Conservation (phyloP, 257 asterid genomes). For the Galeopsis tetrahit region DNA sequence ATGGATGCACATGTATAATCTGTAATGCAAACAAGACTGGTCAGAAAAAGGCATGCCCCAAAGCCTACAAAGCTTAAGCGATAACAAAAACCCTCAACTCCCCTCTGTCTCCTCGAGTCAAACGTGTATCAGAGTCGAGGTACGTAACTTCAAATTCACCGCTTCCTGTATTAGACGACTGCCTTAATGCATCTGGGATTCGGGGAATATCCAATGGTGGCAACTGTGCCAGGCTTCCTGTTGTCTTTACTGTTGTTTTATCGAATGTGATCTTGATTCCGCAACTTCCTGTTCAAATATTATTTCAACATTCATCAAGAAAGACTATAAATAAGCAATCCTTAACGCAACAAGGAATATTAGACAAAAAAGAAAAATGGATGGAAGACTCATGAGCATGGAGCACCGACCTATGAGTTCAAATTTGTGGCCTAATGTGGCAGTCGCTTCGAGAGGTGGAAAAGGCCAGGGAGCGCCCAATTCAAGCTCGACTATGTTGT, state of each 20-base stretch:
- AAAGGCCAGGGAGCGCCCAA: slow-evolving; percentile 95
- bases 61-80: slow-evolving; percentile 41
- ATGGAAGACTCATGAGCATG: neutral
- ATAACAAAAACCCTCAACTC: slow-evolving; percentile 90
- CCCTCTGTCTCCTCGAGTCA: slow-evolving; percentile 87
- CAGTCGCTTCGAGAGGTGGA: slow-evolving; percentile 79
- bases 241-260: slow-evolving; percentile 83
- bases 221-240: slow-evolving; percentile 78
- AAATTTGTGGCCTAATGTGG: slow-evolving; percentile 94
- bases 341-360: neutral
- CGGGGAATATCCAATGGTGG: slow-evolving; percentile 87
- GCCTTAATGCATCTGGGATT: slow-evolving; percentile 73
- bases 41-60: neutral
- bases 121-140: slow-evolving; percentile 71
- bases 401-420: slow-evolving; percentile 64
- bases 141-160: slow-evolving; percentile 93
- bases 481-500: slow-evolving; percentile 89
- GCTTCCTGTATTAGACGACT: slow-evolving; percentile 65
- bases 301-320: neutral
- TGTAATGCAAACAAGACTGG: neutral
- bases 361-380: neutral
- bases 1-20: neutral
- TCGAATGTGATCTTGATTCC: slow-evolving; percentile 77
- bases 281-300: slow-evolving; percentile 48
- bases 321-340: neutral